These are phyloP conservation scores for Acorus calamus DNA, from an alignment of 106 monocot genomes.

Conservation along the genomic window DNA sequence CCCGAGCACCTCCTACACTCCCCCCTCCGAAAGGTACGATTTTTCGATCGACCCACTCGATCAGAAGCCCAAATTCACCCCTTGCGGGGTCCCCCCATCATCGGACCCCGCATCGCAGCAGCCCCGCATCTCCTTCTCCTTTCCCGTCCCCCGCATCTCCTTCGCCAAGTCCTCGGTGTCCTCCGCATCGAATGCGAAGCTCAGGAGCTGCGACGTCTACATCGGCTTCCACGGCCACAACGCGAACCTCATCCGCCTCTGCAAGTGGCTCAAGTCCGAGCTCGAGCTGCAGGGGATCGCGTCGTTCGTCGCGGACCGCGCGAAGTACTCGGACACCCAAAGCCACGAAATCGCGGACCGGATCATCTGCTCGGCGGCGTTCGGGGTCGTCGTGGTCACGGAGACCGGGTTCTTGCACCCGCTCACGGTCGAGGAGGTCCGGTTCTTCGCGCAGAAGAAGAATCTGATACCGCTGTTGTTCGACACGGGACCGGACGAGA, in stretches of 20 bases:
- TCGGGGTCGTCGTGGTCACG: constrained; percentile 58
- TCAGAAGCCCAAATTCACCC: constrained; percentile 43
- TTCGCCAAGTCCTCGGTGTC: constrained; percentile 49
- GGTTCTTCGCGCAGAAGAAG: constrained; percentile 91
- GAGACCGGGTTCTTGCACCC: constrained; percentile 53
- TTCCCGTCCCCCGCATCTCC: constrained; percentile 69
- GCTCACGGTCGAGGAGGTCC: constrained; percentile 64
- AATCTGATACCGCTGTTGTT: constrained; percentile 75
- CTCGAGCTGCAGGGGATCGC: constrained; percentile 89
- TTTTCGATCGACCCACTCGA: constrained; percentile 34
- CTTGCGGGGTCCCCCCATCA: too few relatives aligned
- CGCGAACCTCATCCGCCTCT: constrained; percentile 54
- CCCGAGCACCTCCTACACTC: constrained; percentile 78
- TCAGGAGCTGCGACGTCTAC: constrained; percentile 84
- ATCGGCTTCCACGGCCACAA: constrained; percentile 84
- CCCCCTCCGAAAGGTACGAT: constrained; percentile 56
- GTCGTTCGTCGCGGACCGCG: constrained; percentile 71
- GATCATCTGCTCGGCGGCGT: constrained; percentile 72
- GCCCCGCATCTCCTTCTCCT: constrained; percentile 75
- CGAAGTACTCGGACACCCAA: constrained; percentile 70
- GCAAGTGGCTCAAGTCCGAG: constrained; percentile 88
- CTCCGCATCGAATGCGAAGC: constrained; percentile 68
- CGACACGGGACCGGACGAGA: constrained; percentile 48
- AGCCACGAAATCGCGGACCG: constrained; percentile 93
- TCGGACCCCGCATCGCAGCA: background rate